Base-by-base conservation (phyloP, 1,139 yeast genomes). In the Trichomonascaceae sp. region DNA sequence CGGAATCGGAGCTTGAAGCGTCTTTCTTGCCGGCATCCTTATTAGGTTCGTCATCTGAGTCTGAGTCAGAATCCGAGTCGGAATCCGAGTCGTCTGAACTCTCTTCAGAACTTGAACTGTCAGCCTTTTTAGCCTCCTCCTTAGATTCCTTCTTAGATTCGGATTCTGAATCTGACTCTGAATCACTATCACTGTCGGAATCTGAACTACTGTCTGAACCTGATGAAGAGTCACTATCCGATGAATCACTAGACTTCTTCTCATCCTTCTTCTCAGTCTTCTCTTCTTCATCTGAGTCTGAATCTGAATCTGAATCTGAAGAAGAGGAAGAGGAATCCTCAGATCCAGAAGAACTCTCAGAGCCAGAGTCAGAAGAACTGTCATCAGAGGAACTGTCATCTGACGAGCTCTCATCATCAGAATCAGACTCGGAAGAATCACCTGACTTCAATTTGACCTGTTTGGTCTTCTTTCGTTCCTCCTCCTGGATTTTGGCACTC, bases 61-160 rank as follows among this genome's bases (percentile, higher is more conserved):
- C 74, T 47, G 73, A 66, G 57, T 63, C 70, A 46, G 74, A 66
- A 47, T 67, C 71, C 46, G 60, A 52, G 24, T 6, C 24, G 6
- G 63, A 60, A 53, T 62, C 68, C 46, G 68, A 63, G 57, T 56
- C 54, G 47, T 52, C 53, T 47, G 75, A 67, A 53, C 67, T 71
- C 41, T 22, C 6, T 4, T 22, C 24, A 22, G 24, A 22, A 22
- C 24, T 22, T 22, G 24, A 22, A 6, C 24, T 22, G 3, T 67
- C 72, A 17, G 45, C 45, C 19, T 38, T 39, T 41, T 51, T 27
- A 36, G 22, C n/a, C 5, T 17, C 53, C 9, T 54, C 43, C 46
- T 56, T 27, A 48, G 38, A 57, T 63, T 56, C 70, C 51, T 73
- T 65, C 53, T 68, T 72, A 41, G 72, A 67, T 49, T 60, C 67